Base-by-base conservation (phyloP, 2,329 filamentous ascomycete genomes). In the Periglandula ipomoeae region DNA sequence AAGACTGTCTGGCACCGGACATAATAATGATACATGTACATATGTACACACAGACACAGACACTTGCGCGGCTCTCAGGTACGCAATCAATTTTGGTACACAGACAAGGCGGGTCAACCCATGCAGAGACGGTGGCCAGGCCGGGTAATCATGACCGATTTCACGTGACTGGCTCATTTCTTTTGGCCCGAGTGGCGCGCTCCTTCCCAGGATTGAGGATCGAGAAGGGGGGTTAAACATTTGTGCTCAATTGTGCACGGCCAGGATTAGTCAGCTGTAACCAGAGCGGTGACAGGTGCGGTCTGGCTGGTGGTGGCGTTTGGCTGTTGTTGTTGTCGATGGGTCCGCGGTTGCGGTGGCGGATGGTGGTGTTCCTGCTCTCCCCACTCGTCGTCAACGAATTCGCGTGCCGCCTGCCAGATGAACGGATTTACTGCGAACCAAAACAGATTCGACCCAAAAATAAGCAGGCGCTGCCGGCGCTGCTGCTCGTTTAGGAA, bases 101-200 rank as follows among this genome's bases (percentile, higher is more conserved):
- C 30, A 10, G 9, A 11, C 30, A 15, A 32, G 15, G 30, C 30
- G 30, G 30, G 30, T 32, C 30, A 32, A 32, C 27, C 27, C 9
- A 32, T 13, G 27, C 10, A 32, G 27, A 27, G 11, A 6, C 11
- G 11, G 26, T n/a, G n/a, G 34, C 10, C 15, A 38, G 7, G 4
- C 30, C 35, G 35, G 35, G 35, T 38, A 17, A 38, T 38, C 15
- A 38, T 38, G 6, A 23, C 22, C 22, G 10, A 11, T 22, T 20
- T 11, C 39, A 41, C 39, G 39, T 41, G 39, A 41, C 22, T 41
- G 13, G 10, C 22, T 41, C 39, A 10, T 41, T 26, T n/a, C 24
- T 26, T 41, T 41, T 24, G 22, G 39, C 52, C 53, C 32, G 89
- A 89, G 57, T n/a, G n/a, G 85, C 89, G 72, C 56, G 53, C 42